A percentile compares a stretch with the other conserved stretches of the same genome.
These are phyloP conservation scores for Nakaseomyces sp. DNA, from an alignment of 1,139 yeast species.

Conservation along the genomic window DNA sequence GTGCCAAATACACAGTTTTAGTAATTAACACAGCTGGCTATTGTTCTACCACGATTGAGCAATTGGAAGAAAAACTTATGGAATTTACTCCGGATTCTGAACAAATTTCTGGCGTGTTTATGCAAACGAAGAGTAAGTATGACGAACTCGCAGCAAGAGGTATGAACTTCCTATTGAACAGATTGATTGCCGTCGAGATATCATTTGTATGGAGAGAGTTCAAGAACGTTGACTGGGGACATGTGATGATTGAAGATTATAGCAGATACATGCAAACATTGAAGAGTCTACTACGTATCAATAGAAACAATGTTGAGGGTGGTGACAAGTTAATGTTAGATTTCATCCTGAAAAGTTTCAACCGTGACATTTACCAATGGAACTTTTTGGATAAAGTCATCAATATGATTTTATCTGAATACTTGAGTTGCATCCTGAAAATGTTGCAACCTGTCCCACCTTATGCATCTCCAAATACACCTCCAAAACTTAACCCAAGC, in stretches of 20 bases:
- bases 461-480: slow-evolving; percentile 15
- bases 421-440: slow-evolving; percentile 47
- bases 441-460: slow-evolving; percentile 31
- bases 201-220: slow-evolving; percentile 80
- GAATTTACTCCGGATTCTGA: slow-evolving; percentile 40
- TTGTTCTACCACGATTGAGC: slow-evolving; percentile 67
- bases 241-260: slow-evolving; percentile 56
- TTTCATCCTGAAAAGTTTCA: slow-evolving; percentile 49
- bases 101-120: slow-evolving; percentile 40
- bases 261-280: slow-evolving; percentile 62
- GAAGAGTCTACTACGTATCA: slow-evolving; percentile 39
- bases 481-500: slow-evolving; percentile 29
- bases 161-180: slow-evolving; percentile 47
- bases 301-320: slow-evolving; percentile 30
- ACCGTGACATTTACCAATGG: slow-evolving; percentile 62
- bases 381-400: slow-evolving; percentile 70
- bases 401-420: slow-evolving; percentile 53
- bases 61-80: slow-evolving; percentile 58
- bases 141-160: slow-evolving; percentile 52
- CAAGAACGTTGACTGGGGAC: slow-evolving; percentile 69
- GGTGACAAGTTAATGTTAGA: slow-evolving; percentile 18
- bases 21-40: slow-evolving; percentile 86
- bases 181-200: slow-evolving; percentile 49
- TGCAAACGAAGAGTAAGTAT: slow-evolving; percentile 47
- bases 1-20: slow-evolving; percentile 58